Evolutionary conservation across 1,139 yeast genomes (phyloP), one percentile per base, ranked within the genome.

Genomic region (Yamadazyma blattariae): DNA sequence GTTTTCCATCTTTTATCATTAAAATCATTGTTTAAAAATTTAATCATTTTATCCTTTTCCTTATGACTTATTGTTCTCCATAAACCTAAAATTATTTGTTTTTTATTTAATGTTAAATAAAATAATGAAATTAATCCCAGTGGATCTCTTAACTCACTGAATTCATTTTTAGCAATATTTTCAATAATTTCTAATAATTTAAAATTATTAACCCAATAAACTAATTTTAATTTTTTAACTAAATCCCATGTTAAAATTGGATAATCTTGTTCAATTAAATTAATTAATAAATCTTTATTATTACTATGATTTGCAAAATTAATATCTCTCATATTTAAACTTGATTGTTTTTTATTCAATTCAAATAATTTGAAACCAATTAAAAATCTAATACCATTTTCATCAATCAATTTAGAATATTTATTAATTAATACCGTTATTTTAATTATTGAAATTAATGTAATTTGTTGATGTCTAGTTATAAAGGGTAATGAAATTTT

Each of bases 391-490:
- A 80, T 56, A 0, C 95, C 97, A 56, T 83, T 83, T 18, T 67
- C 67, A 56, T 90, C 97, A 17, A 88, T 57, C 2, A 80, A 64
- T 30, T 72, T 64, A 29, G 52, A 50, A 32, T 62, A 54, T 35
- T 69, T 66, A 13, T 72, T 68, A 7, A 87, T 69, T 17, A 76
- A 78, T 25, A 70, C 65, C 14, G 85, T 63, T 2, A 89, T 82
- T 32, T 75, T 79, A 10, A 87, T 69, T 1, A 88, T 78, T 12
- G 86, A 77, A 2, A 82, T 71, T 27, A 90, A 71, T 0, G 96
- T 88, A 19, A 83, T 79, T 53, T 90, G 97, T 53, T 90, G 97
- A 59, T 90, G 97, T 42, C 96, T 77, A 0, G 96, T 88, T 31
- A 90, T 57, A 42, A 82, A 81, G 0, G 97, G 97, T 20, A 90